Evolutionary conservation across 208 protist genomes (phyloP).

Genomic region (Leishmania braziliensis): DNA sequence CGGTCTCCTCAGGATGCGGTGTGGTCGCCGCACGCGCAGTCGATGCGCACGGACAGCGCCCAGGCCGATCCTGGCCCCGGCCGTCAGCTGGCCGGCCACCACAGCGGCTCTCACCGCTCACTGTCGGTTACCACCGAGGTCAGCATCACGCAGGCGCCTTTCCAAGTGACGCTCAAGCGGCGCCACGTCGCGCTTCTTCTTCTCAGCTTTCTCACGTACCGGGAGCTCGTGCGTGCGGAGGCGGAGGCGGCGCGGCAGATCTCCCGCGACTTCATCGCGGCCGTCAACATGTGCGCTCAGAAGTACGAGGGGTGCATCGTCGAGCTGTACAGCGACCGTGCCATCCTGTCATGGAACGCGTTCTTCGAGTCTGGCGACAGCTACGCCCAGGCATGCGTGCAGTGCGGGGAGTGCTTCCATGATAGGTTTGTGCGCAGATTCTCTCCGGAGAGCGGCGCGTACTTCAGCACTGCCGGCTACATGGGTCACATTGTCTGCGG

Average conservation of each 20-base stretch:
- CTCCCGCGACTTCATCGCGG: slow-evolving; percentile 33
- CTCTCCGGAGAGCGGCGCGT: slow-evolving; percentile 13
- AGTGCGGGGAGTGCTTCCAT: slow-evolving; percentile 18
- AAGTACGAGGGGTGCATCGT: slow-evolving; percentile 34
- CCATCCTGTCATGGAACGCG: slow-evolving; percentile 51
- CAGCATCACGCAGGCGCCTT: background rate
- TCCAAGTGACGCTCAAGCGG: slow-evolving; percentile 2
- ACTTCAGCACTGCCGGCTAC: slow-evolving; percentile 16
- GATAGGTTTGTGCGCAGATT: background rate
- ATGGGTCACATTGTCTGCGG: slow-evolving; percentile 20
- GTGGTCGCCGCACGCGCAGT: background rate
- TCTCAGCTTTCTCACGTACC: background rate
- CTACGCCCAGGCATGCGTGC: slow-evolving; percentile 16
- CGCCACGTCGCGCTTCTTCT: slow-evolving; percentile 19
- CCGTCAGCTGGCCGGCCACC: background rate
- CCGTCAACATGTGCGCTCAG: slow-evolving; percentile 31
- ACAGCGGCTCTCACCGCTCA: background rate
- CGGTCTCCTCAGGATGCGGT: background rate
- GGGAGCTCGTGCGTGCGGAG: slow-evolving; percentile 6
- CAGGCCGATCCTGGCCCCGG: background rate
- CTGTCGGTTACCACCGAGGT: background rate
- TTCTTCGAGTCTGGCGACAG: slow-evolving; percentile 8
- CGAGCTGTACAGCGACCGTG: slow-evolving; percentile 37
- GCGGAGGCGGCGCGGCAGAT: slow-evolving; percentile 20
- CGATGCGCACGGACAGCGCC: background rate